Evolutionary conservation across 2,329 filamentous ascomycete species (phyloP), one percentile per base, ranked within the genome.

Genomic region (Periconia macrospinosa): DNA sequence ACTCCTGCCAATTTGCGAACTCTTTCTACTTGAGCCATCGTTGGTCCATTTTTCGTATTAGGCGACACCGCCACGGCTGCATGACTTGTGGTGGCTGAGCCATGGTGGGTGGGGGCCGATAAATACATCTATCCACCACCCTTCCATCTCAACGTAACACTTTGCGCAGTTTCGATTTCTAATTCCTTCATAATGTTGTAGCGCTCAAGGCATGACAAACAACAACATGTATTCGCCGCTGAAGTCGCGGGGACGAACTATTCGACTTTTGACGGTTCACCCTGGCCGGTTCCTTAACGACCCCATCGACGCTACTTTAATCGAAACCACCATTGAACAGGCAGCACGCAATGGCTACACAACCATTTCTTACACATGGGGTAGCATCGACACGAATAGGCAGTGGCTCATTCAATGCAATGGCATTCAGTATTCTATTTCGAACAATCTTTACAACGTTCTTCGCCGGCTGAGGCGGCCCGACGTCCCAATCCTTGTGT

Each of bases 331-430:
- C 3, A 20, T 49, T 20, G n/a, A 5, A 14, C 20, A 49, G 9
- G 41, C 35, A 13, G 23, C 23, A 27, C 35, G 40, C 15, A 40
- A 30, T 43, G 14, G 11, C 3, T 55, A 55, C 41, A 30, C 41
- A 13, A 41, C 49, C 6, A 27, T 55, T n/a, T 55, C 53, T 9
- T 55, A 55, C 20, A 50, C 41, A 2, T 55, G 53, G 53, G 49
- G 49, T 17, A 44, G 40, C 35, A n/a, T 40, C 19, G 19, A 41
- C 3, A 35, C 30, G 5, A 27, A 11, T 3, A 27, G 35, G n/a
- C 20, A 30, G 20, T 40, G 52, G 18, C 20, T 45, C 6, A 30
- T 55, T 9, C 23, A 41, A n/a, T 40, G 41, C 41, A 27, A 43
- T 27, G 17, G 9, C 6, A 41, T 15, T 27, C 33, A 19, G 9